Percentiles rank a stretch among this genome's conserved stretches.
phyloP scores from a whole-genome alignment of 345 rosid species.

The Leavenworthia alabamica region DNA sequence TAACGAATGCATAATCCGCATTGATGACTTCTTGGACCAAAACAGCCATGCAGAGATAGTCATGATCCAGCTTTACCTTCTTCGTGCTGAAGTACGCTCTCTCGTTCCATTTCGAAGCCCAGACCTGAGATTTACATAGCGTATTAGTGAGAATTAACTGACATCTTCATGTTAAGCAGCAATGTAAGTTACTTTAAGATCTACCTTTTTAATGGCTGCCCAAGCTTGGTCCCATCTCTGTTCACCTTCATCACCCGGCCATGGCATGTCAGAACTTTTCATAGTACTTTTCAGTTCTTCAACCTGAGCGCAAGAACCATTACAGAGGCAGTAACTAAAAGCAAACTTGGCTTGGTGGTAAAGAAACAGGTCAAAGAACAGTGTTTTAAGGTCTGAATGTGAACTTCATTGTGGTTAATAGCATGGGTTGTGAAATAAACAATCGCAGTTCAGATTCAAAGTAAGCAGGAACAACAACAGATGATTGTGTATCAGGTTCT shows the following conservation, averaged over 20 bases:
- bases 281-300: slow-evolving; percentile 76
- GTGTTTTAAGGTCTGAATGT: not conserved
- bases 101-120: slow-evolving; percentile 99
- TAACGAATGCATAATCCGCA: slow-evolving; percentile 95
- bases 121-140: slow-evolving; percentile 47
- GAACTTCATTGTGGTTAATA: not conserved
- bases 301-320: slow-evolving; percentile 46
- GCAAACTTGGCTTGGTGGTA: not conserved
- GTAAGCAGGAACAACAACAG: not conserved
- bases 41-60: slow-evolving; percentile 95
- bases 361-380: not conserved
- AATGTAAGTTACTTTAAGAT: not conserved
- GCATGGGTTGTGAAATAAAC: not conserved
- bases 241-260: slow-evolving; percentile 99
- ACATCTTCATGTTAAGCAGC: not conserved
- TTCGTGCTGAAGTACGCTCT: slow-evolving; percentile 96
- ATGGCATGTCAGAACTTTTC: slow-evolving; percentile 86
- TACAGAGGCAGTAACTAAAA: not conserved
- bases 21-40: slow-evolving; percentile 93
- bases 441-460: not conserved
- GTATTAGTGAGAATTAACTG: slow-evolving; percentile 14
- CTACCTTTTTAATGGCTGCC: slow-evolving; percentile 91
- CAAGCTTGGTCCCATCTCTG: slow-evolving; percentile 94
- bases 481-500: slow-evolving; percentile 14
- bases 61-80: slow-evolving; percentile 84